Percentiles rank a stretch among this genome's conserved stretches.
phyloP scores from a whole-genome alignment of 1,139 yeast species.

The Kluyveromyces marxianus region DNA sequence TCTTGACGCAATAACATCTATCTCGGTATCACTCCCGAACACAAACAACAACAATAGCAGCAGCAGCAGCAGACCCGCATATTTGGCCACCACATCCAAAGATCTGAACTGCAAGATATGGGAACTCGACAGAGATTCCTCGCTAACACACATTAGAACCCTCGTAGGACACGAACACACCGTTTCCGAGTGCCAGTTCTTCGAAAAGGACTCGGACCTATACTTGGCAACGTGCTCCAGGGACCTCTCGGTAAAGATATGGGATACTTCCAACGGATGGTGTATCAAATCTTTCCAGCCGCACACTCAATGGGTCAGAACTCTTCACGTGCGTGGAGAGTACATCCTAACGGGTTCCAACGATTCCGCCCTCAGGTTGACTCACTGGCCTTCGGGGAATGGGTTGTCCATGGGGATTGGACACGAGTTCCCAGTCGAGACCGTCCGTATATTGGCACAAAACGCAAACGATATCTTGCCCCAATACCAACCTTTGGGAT shows the following conservation, averaged over 20 bases:
- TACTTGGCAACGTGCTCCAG: conserved; percentile 65
- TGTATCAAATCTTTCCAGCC: conserved; percentile 61
- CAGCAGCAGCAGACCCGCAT: neutral
- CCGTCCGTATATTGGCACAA: conserved; percentile 58
- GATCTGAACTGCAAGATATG: conserved; percentile 70
- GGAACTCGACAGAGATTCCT: conserved; percentile 41
- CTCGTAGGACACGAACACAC: conserved; percentile 89
- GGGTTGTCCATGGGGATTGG: conserved; percentile 65
- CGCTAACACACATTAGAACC: conserved; percentile 52
- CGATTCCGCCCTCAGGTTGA: conserved; percentile 67
- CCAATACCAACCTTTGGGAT: conserved; percentile 40
- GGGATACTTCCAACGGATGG: conserved; percentile 72
- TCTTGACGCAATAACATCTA: conserved; percentile 57
- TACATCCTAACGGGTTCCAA: conserved; percentile 71
- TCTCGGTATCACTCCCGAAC: conserved; percentile 37
- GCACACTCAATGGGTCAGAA: conserved; percentile 87
- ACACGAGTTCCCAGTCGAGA: conserved; percentile 80
- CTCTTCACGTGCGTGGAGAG: conserved; percentile 46
- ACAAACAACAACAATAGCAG: no score
- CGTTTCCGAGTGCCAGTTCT: conserved; percentile 56
- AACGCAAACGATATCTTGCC: conserved; percentile 1
- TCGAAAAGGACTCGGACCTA: conserved; percentile 11
- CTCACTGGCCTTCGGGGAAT: conserved; percentile 57
- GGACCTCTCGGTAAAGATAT: conserved; percentile 62
- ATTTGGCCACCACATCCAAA: conserved; percentile 17